Evolutionary conservation across 768 basidiomycete species (phyloP).

Genomic region (Coprinellus aureogranulatus): DNA sequence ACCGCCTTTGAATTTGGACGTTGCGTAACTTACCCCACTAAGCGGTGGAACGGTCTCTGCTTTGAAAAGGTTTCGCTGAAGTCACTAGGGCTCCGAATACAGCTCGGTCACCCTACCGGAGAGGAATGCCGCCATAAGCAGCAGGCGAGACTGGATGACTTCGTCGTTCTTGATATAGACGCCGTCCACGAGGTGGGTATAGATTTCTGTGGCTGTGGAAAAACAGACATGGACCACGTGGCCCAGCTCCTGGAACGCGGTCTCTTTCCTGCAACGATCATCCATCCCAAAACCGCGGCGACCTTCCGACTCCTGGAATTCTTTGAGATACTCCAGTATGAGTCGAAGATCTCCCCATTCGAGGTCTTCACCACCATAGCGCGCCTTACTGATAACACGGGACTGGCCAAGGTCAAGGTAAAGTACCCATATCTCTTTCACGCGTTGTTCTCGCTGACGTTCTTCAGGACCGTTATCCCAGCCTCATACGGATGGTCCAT

Average conservation of each 20-base stretch:
- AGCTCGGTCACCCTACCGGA: slow-evolving; percentile 22
- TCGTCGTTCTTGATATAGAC: slow-evolving; percentile 25
- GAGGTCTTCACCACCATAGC: neutral
- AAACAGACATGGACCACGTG: neutral
- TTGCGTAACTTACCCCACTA: neutral
- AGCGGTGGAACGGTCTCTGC: neutral
- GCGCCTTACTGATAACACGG: neutral
- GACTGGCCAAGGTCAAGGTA: neutral
- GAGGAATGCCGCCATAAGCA: slow-evolving; percentile 13
- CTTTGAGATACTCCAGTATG: neutral
- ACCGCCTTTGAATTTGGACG: too few relatives aligned
- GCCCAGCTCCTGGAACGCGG: slow-evolving; percentile 21
- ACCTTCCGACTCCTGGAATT: neutral
- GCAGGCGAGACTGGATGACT: slow-evolving; percentile 19
- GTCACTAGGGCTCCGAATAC: slow-evolving; percentile 23
- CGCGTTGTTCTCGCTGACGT: neutral
- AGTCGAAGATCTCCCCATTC: neutral
- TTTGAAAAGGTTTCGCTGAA: slow-evolving; percentile 17
- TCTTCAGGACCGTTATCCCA: neutral
- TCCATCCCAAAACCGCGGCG: neutral
- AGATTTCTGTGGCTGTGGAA: slow-evolving; percentile 30
- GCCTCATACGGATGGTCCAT: neutral
- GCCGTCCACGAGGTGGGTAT: slow-evolving; percentile 29
- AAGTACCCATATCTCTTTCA: neutral
- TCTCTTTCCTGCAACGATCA: slow-evolving; percentile 19